Evolutionary conservation across 177 flowering plant genomes (phyloP).

Genomic region (Vitis hybrid): DNA sequence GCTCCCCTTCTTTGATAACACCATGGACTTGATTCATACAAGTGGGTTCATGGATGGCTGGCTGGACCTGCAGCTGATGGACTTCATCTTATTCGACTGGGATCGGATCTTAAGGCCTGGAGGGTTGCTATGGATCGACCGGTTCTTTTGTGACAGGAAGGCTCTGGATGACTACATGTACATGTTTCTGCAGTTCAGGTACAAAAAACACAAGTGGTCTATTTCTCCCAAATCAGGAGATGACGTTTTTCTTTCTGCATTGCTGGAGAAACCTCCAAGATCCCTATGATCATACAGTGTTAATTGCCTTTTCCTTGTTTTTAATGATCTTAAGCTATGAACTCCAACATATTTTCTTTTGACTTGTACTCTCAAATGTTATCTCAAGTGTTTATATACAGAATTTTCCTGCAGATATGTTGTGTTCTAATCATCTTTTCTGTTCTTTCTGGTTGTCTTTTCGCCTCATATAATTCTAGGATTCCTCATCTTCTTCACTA

Average conservation of each 20-base stretch:
- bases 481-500: no score
- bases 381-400: no score
- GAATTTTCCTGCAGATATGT: no score
- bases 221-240: slow-evolving; percentile 66
- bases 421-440: no score
- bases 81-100: slow-evolving; percentile 87
- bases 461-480: no score
- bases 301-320: neutral
- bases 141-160: slow-evolving; percentile 72
- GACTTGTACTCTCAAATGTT: no score
- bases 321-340: neutral
- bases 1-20: slow-evolving; percentile 86
- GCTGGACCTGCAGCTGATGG: slow-evolving; percentile 76
- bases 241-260: slow-evolving; percentile 84
- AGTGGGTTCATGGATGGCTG: slow-evolving; percentile 83
- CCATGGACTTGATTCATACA: slow-evolving; percentile 85
- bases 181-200: slow-evolving; percentile 93
- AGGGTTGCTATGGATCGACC: slow-evolving; percentile 85
- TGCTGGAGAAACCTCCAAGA: slow-evolving; percentile 90
- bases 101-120: slow-evolving; percentile 89
- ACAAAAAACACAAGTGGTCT: slow-evolving; percentile 87
- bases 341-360: neutral
- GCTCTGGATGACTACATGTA: slow-evolving; percentile 89
- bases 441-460: no score
- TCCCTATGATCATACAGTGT: slow-evolving; percentile 38